Evolutionary conservation across 257 asterid genomes (phyloP), one percentile per base, ranked within the genome.

Genomic region (Nicotiana knightiana): DNA sequence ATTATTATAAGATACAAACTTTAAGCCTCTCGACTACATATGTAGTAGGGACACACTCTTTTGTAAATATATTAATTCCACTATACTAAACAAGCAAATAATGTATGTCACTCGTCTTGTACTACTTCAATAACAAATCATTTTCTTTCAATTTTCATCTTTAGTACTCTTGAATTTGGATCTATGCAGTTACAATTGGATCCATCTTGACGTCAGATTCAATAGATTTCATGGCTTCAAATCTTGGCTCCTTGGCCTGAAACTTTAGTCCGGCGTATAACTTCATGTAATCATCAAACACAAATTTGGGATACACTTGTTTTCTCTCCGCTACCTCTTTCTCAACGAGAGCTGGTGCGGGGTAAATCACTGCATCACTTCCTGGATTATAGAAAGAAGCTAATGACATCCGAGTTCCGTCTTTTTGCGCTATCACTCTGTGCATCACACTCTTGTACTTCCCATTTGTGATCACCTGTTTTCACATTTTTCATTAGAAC

Each of bases 321-420:
- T 84, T 84, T 18, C 24, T 28, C 10, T 70, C 81, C 65, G 76
- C 32, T 73, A 65, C 64, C 43, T 78, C 82, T 39, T 79, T 78
- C 43, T 82, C 78, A 26, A 82, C 28, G 0, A 85, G 55, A 70
- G 67, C 21, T 39, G 85, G 59, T 51, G 85, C 85, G 4, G 88
- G 88, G 30, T 82, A 85, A 17, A 85, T 85, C 24, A 85, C 58
- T 54, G 87, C 87, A 63, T 85, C 87, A 78, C 12, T 82, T 28
- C 88, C 88, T 61, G 88, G 85, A 77, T 85, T 85, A 70, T 85
- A 85, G 77, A 85, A 85, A 4, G 87, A 85, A 24, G 87, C 87
- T 8, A 85, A 26, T 7, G 87, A 85, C 88, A 85, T 82, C 16
- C 88, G 67, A 39, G 71, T 54, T 15, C 84, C 88, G 10, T 85